phyloP scores from a whole-genome alignment of 495 filamentous ascomycete species.

The Staphylotrichum longicolle region DNA sequence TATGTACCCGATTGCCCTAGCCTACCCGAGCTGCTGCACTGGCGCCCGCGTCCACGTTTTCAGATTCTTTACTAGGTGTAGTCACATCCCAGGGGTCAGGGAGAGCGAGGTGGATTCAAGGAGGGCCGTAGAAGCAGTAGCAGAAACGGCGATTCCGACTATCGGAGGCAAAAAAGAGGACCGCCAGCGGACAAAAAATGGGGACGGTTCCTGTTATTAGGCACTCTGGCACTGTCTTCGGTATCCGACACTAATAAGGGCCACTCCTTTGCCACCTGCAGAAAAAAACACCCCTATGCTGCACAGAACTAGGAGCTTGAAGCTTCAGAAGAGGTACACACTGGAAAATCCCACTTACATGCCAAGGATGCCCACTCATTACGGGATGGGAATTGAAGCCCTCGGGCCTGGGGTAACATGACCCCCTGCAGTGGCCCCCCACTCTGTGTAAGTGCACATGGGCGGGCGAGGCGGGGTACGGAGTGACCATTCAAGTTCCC shows the following conservation, averaged over 20 bases:
- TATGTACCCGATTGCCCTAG: not conserved
- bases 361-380: too few relatives aligned
- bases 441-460: too few relatives aligned
- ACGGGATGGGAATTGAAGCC: too few relatives aligned
- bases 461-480: too few relatives aligned
- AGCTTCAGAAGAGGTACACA: too few relatives aligned
- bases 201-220: not conserved
- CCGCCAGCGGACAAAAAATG: constrained; percentile 8
- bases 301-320: too few relatives aligned
- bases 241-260: not conserved
- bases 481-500: too few relatives aligned
- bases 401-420: too few relatives aligned
- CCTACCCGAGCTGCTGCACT: not conserved
- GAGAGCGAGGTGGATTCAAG: not conserved
- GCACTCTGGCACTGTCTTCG: too few relatives aligned
- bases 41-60: constrained; percentile 7
- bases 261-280: not conserved
- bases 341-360: too few relatives aligned
- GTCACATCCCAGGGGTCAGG: not conserved
- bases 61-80: constrained; percentile 3
- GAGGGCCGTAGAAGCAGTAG: not conserved
- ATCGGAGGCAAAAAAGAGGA: constrained; percentile 19
- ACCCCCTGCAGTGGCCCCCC: too few relatives aligned
- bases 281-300: too few relatives aligned
- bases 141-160: constrained; percentile 12